A percentile compares a stretch with the other conserved stretches of the same genome.
Evolutionary conservation across 2,329 filamentous ascomycete species (phyloP).

Genomic region (Nigrospora osmanthi): DNA sequence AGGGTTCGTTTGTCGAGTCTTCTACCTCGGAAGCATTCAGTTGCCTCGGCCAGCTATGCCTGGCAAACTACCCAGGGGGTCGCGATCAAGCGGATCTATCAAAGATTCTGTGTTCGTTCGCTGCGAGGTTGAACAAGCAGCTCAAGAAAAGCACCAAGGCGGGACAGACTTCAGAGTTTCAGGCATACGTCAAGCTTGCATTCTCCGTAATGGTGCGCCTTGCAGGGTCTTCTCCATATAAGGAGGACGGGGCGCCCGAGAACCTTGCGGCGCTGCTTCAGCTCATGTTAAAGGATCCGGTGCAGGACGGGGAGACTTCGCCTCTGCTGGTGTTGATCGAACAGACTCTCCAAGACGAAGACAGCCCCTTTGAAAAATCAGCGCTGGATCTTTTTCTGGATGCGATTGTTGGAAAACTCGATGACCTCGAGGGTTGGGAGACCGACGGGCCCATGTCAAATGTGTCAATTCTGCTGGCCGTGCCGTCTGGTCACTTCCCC

Average conservation of each 20-base stretch:
- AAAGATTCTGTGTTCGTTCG: constrained; percentile 13
- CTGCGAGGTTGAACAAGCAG: constrained; percentile 12
- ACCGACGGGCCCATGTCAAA: not conserved
- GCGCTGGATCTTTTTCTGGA: constrained; percentile 14
- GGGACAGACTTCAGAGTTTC: not conserved
- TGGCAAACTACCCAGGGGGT: constrained; percentile 17
- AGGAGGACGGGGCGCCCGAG: not conserved
- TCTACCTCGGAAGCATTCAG: constrained; percentile 20
- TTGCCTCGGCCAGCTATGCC: constrained; percentile 18
- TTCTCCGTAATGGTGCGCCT: not conserved
- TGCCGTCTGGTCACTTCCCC: constrained; percentile 17
- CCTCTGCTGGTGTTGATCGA: too few relatives aligned
- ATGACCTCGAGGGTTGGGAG: constrained; percentile 1
- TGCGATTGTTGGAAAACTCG: constrained; percentile 13
- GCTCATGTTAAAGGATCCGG: too few relatives aligned
- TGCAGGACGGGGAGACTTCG: too few relatives aligned
- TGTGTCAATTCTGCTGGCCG: constrained; percentile 12
- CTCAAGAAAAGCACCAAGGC: not conserved
- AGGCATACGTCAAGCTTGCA: not conserved
- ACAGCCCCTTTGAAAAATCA: not conserved
- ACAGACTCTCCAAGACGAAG: too few relatives aligned
- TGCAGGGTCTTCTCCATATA: not conserved
- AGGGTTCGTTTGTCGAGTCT: constrained; percentile 8
- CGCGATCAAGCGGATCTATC: constrained; percentile 15
- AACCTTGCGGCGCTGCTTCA: too few relatives aligned